Conservation (phyloP, 441 rosid species). For the Pelargonium fulgidum region DNA sequence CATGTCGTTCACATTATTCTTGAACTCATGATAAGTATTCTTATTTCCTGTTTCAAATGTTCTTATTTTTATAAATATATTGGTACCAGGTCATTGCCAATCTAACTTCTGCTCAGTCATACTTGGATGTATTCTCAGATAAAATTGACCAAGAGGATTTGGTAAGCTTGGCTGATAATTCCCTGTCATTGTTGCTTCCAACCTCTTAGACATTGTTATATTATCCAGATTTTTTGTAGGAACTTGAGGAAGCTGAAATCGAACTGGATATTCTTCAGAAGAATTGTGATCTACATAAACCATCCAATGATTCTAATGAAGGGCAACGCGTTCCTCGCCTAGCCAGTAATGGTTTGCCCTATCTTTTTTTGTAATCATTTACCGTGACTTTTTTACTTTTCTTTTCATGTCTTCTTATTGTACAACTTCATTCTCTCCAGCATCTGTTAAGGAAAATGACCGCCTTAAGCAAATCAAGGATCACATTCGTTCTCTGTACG, state of each 20-base stretch:
- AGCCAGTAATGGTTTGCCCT: constrained; percentile 28
- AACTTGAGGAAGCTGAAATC: constrained; percentile 69
- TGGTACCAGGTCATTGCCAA: constrained; percentile 51
- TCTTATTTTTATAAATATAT: constrained; percentile 7
- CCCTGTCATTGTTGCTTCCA: constrained; percentile 13
- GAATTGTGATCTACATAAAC: constrained; percentile 33
- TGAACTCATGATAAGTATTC: not conserved
- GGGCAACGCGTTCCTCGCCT: constrained; percentile 27
- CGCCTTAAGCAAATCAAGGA: constrained; percentile 71
- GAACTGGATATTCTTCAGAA: constrained; percentile 55
- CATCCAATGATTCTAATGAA: constrained; percentile 28
- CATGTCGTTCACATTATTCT: not conserved
- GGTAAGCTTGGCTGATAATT: constrained; percentile 34
- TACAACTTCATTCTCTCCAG: constrained; percentile 35
- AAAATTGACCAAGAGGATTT: constrained; percentile 43
- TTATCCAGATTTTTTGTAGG: constrained; percentile 33
- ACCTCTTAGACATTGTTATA: constrained; percentile 15
- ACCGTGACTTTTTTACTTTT: constrained; percentile 10
- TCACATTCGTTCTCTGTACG: constrained; percentile 54
- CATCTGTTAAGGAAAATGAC: constrained; percentile 35
- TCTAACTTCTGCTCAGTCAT: constrained; percentile 62
- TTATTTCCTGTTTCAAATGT: constrained; percentile 8
- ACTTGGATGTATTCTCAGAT: constrained; percentile 53
- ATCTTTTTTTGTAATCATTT: not conserved
- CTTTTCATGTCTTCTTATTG: not conserved